phyloP scores from a whole-genome alignment of 1,284 basidiomycete genomes.

The Meira nashicola region DNA sequence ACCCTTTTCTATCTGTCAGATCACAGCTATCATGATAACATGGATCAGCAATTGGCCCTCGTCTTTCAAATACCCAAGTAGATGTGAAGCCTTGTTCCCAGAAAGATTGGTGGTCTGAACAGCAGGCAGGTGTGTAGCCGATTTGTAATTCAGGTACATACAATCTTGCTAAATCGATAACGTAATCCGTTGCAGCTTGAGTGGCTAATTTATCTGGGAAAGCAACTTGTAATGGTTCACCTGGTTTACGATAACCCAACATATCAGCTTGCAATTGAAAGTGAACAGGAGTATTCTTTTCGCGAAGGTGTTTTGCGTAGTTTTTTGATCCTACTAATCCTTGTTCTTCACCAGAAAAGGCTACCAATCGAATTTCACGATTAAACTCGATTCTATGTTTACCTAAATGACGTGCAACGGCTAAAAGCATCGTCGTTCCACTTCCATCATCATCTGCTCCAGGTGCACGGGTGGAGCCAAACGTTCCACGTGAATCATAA shows the following conservation, averaged over 20 bases:
- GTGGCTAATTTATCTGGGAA: conserved; percentile 48
- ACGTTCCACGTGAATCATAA: conserved; percentile 43
- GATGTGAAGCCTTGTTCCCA: conserved; percentile 31
- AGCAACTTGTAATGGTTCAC: conserved; percentile 50
- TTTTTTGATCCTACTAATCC: conserved; percentile 35
- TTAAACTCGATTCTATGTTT: conserved; percentile 18
- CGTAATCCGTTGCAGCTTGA: conserved; percentile 24
- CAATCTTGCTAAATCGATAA: conserved; percentile 39
- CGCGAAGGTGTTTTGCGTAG: conserved; percentile 22
- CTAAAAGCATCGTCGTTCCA: conserved; percentile 40
- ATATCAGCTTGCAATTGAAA: conserved; percentile 42
- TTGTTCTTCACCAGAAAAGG: conserved; percentile 53
- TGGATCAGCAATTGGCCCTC: conserved; percentile 50
- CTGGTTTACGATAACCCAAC: conserved; percentile 39
- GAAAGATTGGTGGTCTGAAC: conserved; percentile 51
- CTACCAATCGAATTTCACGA: conserved; percentile 43
- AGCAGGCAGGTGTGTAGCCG: conserved; percentile 47
- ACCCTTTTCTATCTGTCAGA: conserved; percentile 33
- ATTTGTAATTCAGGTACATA: conserved; percentile 41
- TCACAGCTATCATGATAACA: conserved; percentile 52
- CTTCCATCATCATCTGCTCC: conserved; percentile 45
- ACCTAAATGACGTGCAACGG: conserved; percentile 38
- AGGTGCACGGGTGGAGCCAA: conserved; percentile 40
- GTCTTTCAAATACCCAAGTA: conserved; percentile 51
- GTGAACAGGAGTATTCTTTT: conserved; percentile 10